Evolutionary conservation across 2,329 filamentous ascomycete genomes (phyloP).

Genomic region (Trichoderma sp.): DNA sequence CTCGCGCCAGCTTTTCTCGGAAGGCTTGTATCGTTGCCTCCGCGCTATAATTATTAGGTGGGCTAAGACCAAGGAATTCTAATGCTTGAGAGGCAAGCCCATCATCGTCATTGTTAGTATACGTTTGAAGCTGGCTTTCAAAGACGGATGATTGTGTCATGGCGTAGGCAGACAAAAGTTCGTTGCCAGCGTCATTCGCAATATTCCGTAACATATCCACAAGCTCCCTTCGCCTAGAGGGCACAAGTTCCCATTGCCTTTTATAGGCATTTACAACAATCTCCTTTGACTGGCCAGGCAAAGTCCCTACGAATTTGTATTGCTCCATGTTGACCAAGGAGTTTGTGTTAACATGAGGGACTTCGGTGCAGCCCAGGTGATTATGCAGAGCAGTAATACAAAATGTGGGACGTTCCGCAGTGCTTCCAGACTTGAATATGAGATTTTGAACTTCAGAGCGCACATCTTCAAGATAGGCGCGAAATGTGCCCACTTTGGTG

Average conservation of each 20-base stretch:
- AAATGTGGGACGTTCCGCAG: conserved; percentile 35
- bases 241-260: conserved; percentile 43
- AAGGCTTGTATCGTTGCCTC: conserved; percentile 42
- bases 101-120: conserved; percentile 36
- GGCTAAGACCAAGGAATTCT: conserved; percentile 39
- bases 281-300: conserved; percentile 41
- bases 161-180: conserved; percentile 41
- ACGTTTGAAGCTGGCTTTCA: conserved; percentile 40
- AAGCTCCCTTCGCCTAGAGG: conserved; percentile 35
- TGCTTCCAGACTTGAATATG: conserved; percentile 41
- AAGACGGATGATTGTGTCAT: conserved; percentile 44
- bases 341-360: conserved; percentile 33
- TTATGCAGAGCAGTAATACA: conserved; percentile 38
- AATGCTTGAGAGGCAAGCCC: conserved; percentile 39
- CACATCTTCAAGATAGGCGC: conserved; percentile 53
- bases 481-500: conserved; percentile 45
- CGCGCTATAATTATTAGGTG: conserved; percentile 40
- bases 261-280: conserved; percentile 44
- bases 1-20: conserved; percentile 36
- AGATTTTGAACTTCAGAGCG: conserved; percentile 51
- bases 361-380: conserved; percentile 37
- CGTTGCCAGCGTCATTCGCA: conserved; percentile 40
- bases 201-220: conserved; percentile 40
- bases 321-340: conserved; percentile 37
- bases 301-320: conserved; percentile 42